A percentile compares a stretch with the other conserved stretches of the same genome.
These are phyloP conservation scores for Stephanodiscus triporus DNA, from an alignment of 108 stramenopile species.

Conservation along the genomic window DNA sequence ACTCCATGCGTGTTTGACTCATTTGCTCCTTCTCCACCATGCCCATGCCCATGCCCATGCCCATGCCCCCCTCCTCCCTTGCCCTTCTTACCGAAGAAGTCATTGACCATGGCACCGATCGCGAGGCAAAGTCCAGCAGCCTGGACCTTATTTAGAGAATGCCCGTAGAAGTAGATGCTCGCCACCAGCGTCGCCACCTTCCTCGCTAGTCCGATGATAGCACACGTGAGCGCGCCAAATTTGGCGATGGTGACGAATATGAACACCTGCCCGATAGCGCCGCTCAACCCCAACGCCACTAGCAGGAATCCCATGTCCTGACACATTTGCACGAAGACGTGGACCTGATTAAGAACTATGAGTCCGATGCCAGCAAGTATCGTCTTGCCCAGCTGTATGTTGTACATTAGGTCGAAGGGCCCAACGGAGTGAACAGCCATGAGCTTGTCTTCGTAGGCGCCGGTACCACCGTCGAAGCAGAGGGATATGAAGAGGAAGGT, in stretches of 20 bases:
- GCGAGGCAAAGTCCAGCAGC: constrained; percentile 75
- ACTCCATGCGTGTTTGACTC: too few relatives aligned
- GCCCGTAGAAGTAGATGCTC: constrained; percentile 95
- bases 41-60: constrained; percentile 33
- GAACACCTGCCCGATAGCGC: constrained; percentile 97
- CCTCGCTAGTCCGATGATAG: constrained; percentile 94
- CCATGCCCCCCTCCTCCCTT: constrained; percentile 56
- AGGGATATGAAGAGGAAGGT: constrained; percentile 92
- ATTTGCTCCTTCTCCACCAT: too few relatives aligned
- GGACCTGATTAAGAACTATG: constrained; percentile 91
- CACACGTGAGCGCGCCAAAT: constrained; percentile 97
- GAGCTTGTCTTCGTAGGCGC: constrained; percentile 99
- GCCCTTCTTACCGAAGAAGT: constrained; percentile 90
- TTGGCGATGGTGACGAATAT: constrained; percentile 97
- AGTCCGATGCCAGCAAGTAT: constrained; percentile 92
- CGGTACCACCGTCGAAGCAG: constrained; percentile 98
- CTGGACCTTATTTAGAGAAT: constrained; percentile 84
- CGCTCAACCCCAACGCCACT: constrained; percentile 91
- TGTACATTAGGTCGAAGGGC: constrained; percentile 99
- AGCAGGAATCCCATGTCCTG: constrained; percentile 94
- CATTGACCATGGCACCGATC: constrained; percentile 92
- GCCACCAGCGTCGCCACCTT: constrained; percentile 95
- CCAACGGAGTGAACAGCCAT: constrained; percentile 96
- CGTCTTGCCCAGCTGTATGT: constrained; percentile 98
- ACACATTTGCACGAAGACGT: constrained; percentile 93